Evolutionary conservation across 805 yeast species (phyloP).

Genomic region (Cyberlindnera maclurae): DNA sequence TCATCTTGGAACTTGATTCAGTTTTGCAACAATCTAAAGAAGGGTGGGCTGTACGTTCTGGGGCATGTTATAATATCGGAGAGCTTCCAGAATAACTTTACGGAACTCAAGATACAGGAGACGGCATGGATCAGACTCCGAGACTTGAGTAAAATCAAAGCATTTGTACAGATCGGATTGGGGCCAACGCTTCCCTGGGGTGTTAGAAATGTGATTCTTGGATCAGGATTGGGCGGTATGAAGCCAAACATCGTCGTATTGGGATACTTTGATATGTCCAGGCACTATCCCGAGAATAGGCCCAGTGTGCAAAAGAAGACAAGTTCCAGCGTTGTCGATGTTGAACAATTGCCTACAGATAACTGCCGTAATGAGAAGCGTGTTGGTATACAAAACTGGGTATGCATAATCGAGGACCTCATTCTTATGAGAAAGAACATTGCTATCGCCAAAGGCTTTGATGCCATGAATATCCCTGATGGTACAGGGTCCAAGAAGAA

Average conservation of each 20-base stretch:
- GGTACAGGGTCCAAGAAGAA: slow-evolving; percentile 26
- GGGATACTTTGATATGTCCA: slow-evolving; percentile 72
- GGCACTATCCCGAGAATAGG: slow-evolving; percentile 20
- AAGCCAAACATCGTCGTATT: slow-evolving; percentile 89
- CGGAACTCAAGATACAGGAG: slow-evolving; percentile 65
- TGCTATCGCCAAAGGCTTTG: slow-evolving; percentile 89
- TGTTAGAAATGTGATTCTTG: slow-evolving; percentile 81
- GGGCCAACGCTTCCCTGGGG: slow-evolving; percentile 94
- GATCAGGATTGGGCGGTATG: slow-evolving; percentile 98
- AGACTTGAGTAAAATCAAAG: slow-evolving; percentile 73
- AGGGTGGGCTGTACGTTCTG: slow-evolving; percentile 87
- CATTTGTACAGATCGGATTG: slow-evolving; percentile 87
- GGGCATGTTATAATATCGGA: slow-evolving; percentile 83
- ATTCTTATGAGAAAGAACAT: slow-evolving; percentile 84
- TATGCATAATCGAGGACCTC: slow-evolving; percentile 84
- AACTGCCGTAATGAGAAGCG: slow-evolving; percentile 62
- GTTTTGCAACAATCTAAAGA: slow-evolving; percentile 90
- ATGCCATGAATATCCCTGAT: slow-evolving; percentile 56
- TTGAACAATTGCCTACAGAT: slow-evolving; percentile 70
- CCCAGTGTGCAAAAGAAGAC: slow-evolving; percentile 6
- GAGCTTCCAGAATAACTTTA: slow-evolving; percentile 54
- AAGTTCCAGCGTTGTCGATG: slow-evolving; percentile 22
- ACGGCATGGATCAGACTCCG: slow-evolving; percentile 80
- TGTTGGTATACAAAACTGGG: slow-evolving; percentile 78
- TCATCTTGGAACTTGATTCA: slow-evolving; percentile 87